Percentiles rank a stretch among this genome's conserved stretches.
phyloP scores from a whole-genome alignment of 345 rosid genomes.

The Euphorbia tirucalli region DNA sequence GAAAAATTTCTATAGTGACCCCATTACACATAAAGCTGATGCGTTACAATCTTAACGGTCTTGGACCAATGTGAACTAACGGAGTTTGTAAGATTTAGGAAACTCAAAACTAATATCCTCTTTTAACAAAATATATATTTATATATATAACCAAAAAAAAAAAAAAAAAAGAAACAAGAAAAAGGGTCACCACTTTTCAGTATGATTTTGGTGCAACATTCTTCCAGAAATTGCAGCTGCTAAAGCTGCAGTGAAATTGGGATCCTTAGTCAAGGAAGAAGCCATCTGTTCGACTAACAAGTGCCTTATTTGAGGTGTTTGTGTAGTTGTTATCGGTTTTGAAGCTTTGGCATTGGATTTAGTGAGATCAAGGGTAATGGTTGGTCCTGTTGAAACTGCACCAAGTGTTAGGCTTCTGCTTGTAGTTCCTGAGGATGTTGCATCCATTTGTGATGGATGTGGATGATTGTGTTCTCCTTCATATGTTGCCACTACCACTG shows the following conservation, averaged over 20 bases:
- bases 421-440: slow-evolving; percentile 39
- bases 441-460: slow-evolving; percentile 56
- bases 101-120: not conserved
- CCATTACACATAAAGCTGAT: no score
- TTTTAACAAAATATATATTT: no score
- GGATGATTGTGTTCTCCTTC: slow-evolving; percentile 99
- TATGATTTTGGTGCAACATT: slow-evolving; percentile 49
- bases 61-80: no score
- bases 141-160: no score
- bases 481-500: slow-evolving; percentile 83
- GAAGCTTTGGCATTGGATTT: slow-evolving; percentile 39
- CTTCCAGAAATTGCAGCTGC: slow-evolving; percentile 94
- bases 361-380: slow-evolving; percentile 52
- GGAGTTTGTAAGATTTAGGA: not conserved
- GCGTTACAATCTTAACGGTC: no score
- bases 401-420: slow-evolving; percentile 38
- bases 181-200: slow-evolving; percentile 42
- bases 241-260: slow-evolving; percentile 89
- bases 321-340: slow-evolving; percentile 35
- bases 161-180: no score
- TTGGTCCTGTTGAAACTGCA: slow-evolving; percentile 39
- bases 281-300: slow-evolving; percentile 97
- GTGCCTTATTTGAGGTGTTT: slow-evolving; percentile 58
- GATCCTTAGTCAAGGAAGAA: slow-evolving; percentile 82
- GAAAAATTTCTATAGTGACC: no score